A percentile compares a stretch with the other conserved stretches of the same genome.
Conservation (phyloP, 768 basidiomycete genomes). For the Kwoniella shandongensis region DNA sequence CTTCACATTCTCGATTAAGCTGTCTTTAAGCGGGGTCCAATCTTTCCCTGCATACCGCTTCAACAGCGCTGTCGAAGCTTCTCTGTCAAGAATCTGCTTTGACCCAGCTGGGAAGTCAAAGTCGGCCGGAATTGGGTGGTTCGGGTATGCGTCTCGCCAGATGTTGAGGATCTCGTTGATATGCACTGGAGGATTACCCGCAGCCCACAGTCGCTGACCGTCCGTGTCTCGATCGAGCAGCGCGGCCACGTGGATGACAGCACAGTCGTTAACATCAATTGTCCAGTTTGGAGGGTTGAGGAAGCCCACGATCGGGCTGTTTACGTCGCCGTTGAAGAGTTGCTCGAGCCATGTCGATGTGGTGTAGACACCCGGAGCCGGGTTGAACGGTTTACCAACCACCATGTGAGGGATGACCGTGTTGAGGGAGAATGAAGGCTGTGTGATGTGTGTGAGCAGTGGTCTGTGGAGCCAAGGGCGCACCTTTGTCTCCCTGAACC, state of each 20-base stretch:
- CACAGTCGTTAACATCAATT: slow-evolving; percentile 16
- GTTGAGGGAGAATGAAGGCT: slow-evolving; percentile 6
- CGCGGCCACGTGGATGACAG: slow-evolving; percentile 14
- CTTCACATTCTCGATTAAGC: no score
- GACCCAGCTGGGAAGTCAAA: not conserved
- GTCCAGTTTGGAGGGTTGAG: slow-evolving; percentile 1
- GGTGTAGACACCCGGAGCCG: slow-evolving; percentile 6
- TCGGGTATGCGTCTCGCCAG: slow-evolving; percentile 17
- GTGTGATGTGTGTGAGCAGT: no score
- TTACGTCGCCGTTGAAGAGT: slow-evolving; percentile 11
- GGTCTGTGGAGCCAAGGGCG: no score
- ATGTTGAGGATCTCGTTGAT: slow-evolving; percentile 18
- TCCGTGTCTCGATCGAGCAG: slow-evolving; percentile 1
- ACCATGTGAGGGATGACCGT: not conserved
- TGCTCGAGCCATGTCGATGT: not conserved
- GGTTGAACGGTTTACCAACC: slow-evolving; percentile 4
- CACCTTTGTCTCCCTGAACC: slow-evolving; percentile 3
- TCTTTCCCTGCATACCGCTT: no score
- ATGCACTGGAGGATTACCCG: slow-evolving; percentile 8
- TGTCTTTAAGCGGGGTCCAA: no score
- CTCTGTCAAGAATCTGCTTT: no score
- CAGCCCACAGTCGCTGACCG: slow-evolving; percentile 2
- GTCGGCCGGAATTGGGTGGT: not conserved
- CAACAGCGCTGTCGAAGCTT: no score
- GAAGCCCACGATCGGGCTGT: not conserved